Evolutionary conservation across 208 protist genomes (phyloP), one percentile per base, ranked within the genome.

Genomic region (Blastocrithidia nonstop): DNA sequence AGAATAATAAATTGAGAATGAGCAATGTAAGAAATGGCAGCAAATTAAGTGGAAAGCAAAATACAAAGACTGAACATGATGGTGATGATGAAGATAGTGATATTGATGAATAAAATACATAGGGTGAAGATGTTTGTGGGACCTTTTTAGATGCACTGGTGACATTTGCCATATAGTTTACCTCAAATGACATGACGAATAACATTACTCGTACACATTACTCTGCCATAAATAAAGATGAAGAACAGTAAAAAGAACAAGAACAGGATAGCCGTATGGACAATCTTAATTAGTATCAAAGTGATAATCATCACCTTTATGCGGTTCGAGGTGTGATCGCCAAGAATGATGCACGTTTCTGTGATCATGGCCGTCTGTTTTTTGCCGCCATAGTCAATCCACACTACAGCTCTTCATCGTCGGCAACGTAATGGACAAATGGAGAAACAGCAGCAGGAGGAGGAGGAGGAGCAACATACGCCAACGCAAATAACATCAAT

Each of bases 331-430:
- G 46, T 7, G 6, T n/a, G 15, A 35, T 20, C 8, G 52, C 17
- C 9, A 38, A 32, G 15, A 21, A 11, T 11, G 45, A 23, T 3
- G 25, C 19, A 33, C 25, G 20, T 24, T 0, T 71, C 20, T 63
- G 50, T 36, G 62, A 71, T 28, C 68, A 50, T 15, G 59, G 53
- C 13, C 61, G 70, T 6, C 37, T 86, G 6, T 71, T 80, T 28
- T 83, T 86, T 49, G 66, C 81, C 29, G 19, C 43, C 9, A 42
- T 76, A 35, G 29, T 35, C 6, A 6, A n/a, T 2, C 25, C 36
- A 1, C 26, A 11, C n/a, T 37, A 5, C 9, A 25, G 1, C 21
- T 11, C 1, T 3, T 11, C 3, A 13, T 15, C 49, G 1, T 38
- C 39, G 6, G 20, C 37, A 1, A 0, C 49, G 38, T 22, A 8